These are phyloP conservation scores for Aspergillus persii DNA, from an alignment of 2,329 filamentous ascomycete genomes.

Conservation along the genomic window DNA sequence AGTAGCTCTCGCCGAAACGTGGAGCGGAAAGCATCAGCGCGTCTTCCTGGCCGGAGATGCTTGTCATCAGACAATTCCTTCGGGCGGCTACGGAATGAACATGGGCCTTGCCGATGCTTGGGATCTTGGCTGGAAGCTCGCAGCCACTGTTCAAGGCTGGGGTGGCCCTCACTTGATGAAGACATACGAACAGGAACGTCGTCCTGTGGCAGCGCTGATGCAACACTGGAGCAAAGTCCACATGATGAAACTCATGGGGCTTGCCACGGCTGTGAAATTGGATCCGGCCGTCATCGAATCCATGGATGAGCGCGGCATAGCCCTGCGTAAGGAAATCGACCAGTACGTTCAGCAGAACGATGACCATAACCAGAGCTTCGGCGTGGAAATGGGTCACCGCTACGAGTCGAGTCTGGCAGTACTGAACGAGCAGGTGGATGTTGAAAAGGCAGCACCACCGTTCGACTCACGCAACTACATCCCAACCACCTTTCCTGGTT, in stretches of 20 bases:
- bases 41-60: not conserved
- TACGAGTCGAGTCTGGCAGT: not conserved
- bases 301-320: not conserved
- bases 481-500: constrained; percentile 10
- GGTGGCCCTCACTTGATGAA: not conserved
- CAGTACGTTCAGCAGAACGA: not conserved
- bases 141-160: not conserved
- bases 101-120: not conserved
- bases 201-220: not conserved
- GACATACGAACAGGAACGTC: not conserved
- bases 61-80: not conserved
- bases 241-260: not conserved
- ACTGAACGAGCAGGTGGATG: not conserved
- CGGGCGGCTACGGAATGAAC: not conserved
- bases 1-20: not conserved
- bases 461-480: constrained; percentile 6
- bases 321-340: not conserved
- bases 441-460: not conserved
- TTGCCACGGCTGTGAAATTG: not conserved
- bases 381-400: not conserved
- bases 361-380: not conserved
- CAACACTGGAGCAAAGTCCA: not conserved
- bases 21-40: not conserved
- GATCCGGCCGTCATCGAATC: not conserved
- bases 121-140: not conserved